Conservation (phyloP, 2,329 filamentous ascomycete species). For the Arthrinium puccinioides region DNA sequence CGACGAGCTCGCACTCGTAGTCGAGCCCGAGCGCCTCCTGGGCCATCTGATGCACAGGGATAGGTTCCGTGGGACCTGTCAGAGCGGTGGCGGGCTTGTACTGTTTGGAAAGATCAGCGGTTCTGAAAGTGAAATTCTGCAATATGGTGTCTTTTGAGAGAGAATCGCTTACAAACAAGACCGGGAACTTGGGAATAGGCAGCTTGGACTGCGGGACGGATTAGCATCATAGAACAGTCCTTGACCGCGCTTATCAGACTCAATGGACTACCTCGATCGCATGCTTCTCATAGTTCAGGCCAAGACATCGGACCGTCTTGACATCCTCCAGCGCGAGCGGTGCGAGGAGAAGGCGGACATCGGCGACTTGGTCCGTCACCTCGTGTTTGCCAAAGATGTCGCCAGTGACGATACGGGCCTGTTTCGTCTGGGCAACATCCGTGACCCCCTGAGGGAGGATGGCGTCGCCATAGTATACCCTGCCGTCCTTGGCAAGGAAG, state of each 20-base stretch:
- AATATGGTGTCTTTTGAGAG: no score
- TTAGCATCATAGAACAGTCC: background rate
- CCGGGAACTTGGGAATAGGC: constrained; percentile 62
- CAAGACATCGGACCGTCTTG: constrained; percentile 60
- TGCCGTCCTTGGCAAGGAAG: constrained; percentile 65
- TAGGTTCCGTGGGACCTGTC: constrained; percentile 55
- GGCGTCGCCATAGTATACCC: constrained; percentile 67
- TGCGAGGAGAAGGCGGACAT: constrained; percentile 50
- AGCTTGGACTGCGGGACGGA: constrained; percentile 42
- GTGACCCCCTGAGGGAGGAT: constrained; percentile 54
- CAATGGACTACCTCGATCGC: constrained; percentile 50
- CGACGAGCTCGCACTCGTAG: constrained; percentile 75
- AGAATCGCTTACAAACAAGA: constrained; percentile 54
- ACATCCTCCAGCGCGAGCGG: constrained; percentile 58
- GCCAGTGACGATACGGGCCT: constrained; percentile 56
- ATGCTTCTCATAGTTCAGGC: constrained; percentile 66
- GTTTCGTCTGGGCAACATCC: constrained; percentile 53
- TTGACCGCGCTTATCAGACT: no score
- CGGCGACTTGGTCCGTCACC: constrained; percentile 54
- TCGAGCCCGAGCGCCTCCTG: constrained; percentile 62
- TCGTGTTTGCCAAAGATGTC: constrained; percentile 58
- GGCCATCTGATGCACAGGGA: constrained; percentile 58
- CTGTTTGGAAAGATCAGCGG: no score
- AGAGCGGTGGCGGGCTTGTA: constrained; percentile 65
- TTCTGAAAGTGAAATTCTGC: background rate